Evolutionary conservation across 106 monocot species (phyloP), one percentile per base, ranked within the genome.

Genomic region (Dioscorea alata): DNA sequence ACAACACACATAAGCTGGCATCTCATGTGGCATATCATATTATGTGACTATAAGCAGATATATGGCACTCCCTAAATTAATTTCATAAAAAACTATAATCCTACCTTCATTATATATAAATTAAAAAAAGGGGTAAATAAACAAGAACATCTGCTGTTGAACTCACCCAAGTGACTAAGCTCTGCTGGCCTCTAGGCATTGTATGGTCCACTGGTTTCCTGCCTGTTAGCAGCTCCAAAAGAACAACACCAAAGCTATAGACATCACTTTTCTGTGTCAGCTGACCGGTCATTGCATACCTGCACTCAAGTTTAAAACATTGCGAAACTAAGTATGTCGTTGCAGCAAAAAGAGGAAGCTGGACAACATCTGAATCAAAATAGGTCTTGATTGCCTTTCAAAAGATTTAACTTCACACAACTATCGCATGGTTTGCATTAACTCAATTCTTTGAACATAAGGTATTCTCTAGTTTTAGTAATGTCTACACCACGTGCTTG

Each of bases 231-330:
- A 93, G 93, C 80, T 93, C 93, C 73, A 93, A 70, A 76, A 93
- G 86, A 75, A 93, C 93, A 48, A 93, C 93, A 21, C 93, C 93
- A 73, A 84, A 93, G 76, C 93, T 89, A 82, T 93, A 93, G 31
- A 93, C 93, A 66, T 93, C 93, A 73, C 93, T 93, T 76, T 93
- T 93, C 73, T 89, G 84, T 14, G 89, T 89, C 69, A 89, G 66
- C 68, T 90, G 90, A 48, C 93, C 93, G 52, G 93, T 94, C 93
- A 94, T 94, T 13, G 93, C 93, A 78, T 94, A 94, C 63, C 93
- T 94, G 78, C 73, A 70, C 48, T 34, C 1, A 75, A 9, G 19
- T 24, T 54, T 19, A 23, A 51, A 3, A 67, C 23, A 48, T 49
- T 50, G 12, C 8, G 23, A 15, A 67, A 67, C 12, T 8, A 49